Evolutionary conservation across 306 rosid genomes (phyloP).

Genomic region (Acacia confusa): DNA sequence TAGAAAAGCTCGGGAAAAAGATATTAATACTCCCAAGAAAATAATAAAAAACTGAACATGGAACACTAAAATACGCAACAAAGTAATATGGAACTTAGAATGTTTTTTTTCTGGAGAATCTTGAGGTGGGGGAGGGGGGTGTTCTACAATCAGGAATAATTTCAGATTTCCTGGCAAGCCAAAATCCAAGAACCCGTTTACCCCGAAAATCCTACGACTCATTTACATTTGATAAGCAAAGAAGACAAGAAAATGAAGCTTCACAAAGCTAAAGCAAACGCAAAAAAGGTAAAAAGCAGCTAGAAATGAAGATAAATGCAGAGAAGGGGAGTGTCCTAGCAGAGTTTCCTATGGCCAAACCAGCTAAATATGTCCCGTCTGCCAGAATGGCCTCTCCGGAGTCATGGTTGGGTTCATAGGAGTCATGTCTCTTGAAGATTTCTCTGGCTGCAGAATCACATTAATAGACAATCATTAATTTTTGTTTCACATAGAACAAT

Average conservation of each 20-base stretch:
- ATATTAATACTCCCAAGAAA: conserved; percentile 1
- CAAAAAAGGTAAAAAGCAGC: conserved; percentile 6
- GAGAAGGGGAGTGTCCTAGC: conserved; percentile 27
- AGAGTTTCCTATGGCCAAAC: conserved; percentile 72
- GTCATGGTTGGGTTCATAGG: conserved; percentile 8
- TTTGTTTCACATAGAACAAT: background rate
- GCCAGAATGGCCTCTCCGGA: conserved; percentile 20
- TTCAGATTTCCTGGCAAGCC: conserved; percentile 37
- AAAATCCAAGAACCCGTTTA: conserved; percentile 32
- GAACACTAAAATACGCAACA: background rate
- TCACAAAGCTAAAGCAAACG: conserved; percentile 17
- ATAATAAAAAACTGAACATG: background rate
- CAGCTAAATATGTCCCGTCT: conserved; percentile 72
- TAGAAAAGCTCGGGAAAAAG: background rate
- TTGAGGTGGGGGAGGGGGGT: too few species aligned
- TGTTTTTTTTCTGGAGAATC: conserved; percentile 28
- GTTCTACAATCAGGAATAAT: conserved; percentile 45
- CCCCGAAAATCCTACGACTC: conserved; percentile 31
- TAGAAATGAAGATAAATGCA: background rate
- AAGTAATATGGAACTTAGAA: background rate
- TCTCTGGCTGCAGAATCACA: conserved; percentile 44
- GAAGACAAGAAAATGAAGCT: background rate
- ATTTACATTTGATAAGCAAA: conserved; percentile 34
- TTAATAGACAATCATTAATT: background rate
- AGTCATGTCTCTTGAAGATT: conserved; percentile 41